Conservation (phyloP, 768 basidiomycete genomes). For the Collybia nuda region DNA sequence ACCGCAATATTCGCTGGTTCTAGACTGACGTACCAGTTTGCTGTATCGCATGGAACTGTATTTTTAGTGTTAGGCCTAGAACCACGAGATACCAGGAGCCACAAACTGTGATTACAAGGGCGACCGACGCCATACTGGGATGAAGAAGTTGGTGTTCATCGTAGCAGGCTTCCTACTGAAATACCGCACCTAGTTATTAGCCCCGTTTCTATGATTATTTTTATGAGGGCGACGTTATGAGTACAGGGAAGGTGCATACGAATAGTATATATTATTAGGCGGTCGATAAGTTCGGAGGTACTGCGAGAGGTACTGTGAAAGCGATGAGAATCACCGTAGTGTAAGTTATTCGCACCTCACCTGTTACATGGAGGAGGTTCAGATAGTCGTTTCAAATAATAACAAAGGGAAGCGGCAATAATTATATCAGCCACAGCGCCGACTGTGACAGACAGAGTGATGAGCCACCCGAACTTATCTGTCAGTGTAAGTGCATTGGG, state of each 20-base stretch:
- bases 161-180: neutral
- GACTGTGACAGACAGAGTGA: conserved; percentile 17
- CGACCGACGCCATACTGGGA: conserved; percentile 19
- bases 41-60: conserved; percentile 22
- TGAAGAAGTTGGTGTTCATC: neutral
- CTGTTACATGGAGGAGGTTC: neutral
- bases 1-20: neutral
- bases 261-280: conserved; percentile 23
- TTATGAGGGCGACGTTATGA: neutral
- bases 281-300: conserved; percentile 16
- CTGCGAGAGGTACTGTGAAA: conserved; percentile 8
- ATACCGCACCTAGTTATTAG: conserved; percentile 17
- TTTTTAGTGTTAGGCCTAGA: neutral
- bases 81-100: neutral
- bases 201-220: conserved; percentile 16
- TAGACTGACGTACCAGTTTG: conserved; percentile 9
- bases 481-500: conserved; percentile 17
- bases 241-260: conserved; percentile 12
- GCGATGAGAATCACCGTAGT: too few species aligned
- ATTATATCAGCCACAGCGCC: conserved; percentile 22
- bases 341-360: neutral
- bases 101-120: conserved; percentile 20
- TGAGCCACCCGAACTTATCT: conserved; percentile 22
- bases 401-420: conserved; percentile 20
- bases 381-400: conserved; percentile 14